Evolutionary conservation across 2,329 filamentous ascomycete species (phyloP), one percentile per base, ranked within the genome.

Genomic region (Trichoderma sp.): DNA sequence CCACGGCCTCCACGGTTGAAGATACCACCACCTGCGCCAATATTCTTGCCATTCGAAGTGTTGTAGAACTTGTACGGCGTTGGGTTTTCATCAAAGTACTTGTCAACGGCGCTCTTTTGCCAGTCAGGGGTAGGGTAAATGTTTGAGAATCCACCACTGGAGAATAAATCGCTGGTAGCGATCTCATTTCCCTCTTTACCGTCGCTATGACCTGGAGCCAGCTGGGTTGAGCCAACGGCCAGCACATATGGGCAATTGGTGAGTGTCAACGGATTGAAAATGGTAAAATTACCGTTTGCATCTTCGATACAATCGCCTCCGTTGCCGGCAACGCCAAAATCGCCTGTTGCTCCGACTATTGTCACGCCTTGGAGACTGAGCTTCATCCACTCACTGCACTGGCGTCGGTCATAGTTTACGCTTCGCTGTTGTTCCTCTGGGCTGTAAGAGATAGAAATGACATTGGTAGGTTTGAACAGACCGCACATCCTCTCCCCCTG

Each of bases 351-450:
- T 72, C 83, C 85, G 26, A 87, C 63, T 15, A 88, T 78, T 1
- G 84, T 83, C 13, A 87, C 81, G 53, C 86, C 86, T 75, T 83
- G 82, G 2, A 88, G 81, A n/a, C 84, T 85, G 2, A 88, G 82
- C 78, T 88, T 88, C 82, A 87, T 82, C 77, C 85, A 88, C 79
- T 88, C 86, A 71, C 80, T 78, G 76, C 86, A 88, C 76, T 88
- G 86, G 6, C 86, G 81, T 43, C 80, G 75, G 74, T 85, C 82
- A 75, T 88, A 89, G 70, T 78, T 80, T 4, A 79, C 79, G 1
- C 84, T 82, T 7, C 86, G 78, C 61, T 84, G 83, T 15, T 80
- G 82, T 78, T 88, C 86, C 73, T 85, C 84, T 73, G 85, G 85
- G 17, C 80, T 82, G 76, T 88, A 89, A 11, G 84, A 86, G 32